Percentiles rank a stretch among this genome's conserved stretches.
Conservation (phyloP, 257 asterid species). For the Asclepias syriaca region DNA sequence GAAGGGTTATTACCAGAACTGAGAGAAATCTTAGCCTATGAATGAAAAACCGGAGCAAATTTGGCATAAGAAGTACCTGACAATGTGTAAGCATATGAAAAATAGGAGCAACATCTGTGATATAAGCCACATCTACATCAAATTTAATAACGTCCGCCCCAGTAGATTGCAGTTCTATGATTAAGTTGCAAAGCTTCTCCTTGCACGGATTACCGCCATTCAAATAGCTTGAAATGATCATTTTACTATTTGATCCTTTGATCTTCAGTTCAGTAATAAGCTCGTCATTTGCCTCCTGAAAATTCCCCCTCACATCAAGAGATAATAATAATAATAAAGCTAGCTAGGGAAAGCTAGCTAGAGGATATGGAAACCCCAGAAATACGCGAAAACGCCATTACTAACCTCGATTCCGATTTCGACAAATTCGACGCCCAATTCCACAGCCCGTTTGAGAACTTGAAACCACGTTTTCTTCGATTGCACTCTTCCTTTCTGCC, state of each 20-base stretch:
- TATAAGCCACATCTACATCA: conserved; percentile 46
- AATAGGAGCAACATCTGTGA: conserved; percentile 57
- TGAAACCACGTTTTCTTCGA: conserved; percentile 27
- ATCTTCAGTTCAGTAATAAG: conserved; percentile 36
- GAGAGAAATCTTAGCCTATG: too few relatives aligned
- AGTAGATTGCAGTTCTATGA: conserved; percentile 38
- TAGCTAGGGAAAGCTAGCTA: too few relatives aligned
- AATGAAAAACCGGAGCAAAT: background rate
- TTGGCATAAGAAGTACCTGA: conserved; percentile 34
- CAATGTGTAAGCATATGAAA: conserved; percentile 53
- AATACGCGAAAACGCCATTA: background rate
- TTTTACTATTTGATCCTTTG: conserved; percentile 33
- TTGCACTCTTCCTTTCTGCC: conserved; percentile 23
- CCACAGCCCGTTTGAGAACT: conserved; percentile 44
- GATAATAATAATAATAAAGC: background rate
- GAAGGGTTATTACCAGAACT: background rate
- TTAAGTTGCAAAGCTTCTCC: conserved; percentile 42
- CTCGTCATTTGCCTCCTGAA: conserved; percentile 38
- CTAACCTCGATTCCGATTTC: conserved; percentile 46
- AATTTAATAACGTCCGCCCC: conserved; percentile 58
- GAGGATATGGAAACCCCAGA: background rate
- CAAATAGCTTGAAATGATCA: conserved; percentile 42
- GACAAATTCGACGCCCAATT: conserved; percentile 49
- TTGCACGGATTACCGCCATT: conserved; percentile 25
- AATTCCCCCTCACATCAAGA: background rate